A percentile compares a stretch with the other conserved stretches of the same genome.
Evolutionary conservation across 805 yeast genomes (phyloP).

Genomic region (Candida peoriensis): DNA sequence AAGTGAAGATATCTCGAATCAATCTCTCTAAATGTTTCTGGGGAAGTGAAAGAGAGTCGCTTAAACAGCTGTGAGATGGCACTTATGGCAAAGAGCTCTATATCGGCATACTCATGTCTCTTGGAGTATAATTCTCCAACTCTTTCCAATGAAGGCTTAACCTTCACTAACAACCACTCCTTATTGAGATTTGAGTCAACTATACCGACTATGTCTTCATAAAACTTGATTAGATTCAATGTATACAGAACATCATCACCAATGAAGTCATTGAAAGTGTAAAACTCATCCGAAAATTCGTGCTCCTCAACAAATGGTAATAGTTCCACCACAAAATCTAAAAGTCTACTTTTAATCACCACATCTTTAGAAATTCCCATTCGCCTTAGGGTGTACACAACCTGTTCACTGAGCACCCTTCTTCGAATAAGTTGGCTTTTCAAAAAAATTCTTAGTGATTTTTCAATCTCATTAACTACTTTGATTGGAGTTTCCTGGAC

Average conservation of each 20-base stretch:
- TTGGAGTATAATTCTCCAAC: slow-evolving; percentile 12
- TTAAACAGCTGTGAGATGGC: slow-evolving; percentile 13
- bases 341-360: slow-evolving; percentile 9
- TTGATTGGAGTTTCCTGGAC: slow-evolving; percentile 5
- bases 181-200: slow-evolving; percentile 10
- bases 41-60: slow-evolving; percentile 14
- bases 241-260: slow-evolving; percentile 14
- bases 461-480: slow-evolving; percentile 19
- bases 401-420: slow-evolving; percentile 14
- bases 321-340: slow-evolving; percentile 10
- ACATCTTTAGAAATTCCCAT: slow-evolving; percentile 9
- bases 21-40: slow-evolving; percentile 3
- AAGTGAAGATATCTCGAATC: slow-evolving; percentile 13
- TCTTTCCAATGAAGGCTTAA: slow-evolving; percentile 6
- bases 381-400: slow-evolving; percentile 1
- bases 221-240: slow-evolving; percentile 15
- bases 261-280: slow-evolving; percentile 5
- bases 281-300: slow-evolving; percentile 14
- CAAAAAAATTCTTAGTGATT: slow-evolving; percentile 9
- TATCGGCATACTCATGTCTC: slow-evolving; percentile 9
- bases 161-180: slow-evolving; percentile 15
- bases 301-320: slow-evolving; percentile 11
- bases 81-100: slow-evolving; percentile 14
- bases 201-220: slow-evolving; percentile 12
- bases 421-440: slow-evolving; percentile 16